phyloP scores from a whole-genome alignment of 2,329 filamentous ascomycete genomes.

The Apiospora pterosperma region DNA sequence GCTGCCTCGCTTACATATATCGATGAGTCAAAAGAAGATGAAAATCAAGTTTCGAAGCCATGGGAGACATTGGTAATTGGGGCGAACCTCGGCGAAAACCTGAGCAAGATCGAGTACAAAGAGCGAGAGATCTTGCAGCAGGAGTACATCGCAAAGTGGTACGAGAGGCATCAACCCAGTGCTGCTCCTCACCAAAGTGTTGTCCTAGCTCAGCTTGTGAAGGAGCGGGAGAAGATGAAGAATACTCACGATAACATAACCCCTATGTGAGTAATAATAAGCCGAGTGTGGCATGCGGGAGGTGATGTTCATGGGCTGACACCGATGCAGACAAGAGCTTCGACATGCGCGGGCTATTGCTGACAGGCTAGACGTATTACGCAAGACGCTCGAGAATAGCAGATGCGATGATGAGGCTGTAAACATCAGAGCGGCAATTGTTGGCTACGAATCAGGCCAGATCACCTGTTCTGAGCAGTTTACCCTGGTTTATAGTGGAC shows the following conservation, averaged over 20 bases:
- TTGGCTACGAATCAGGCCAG: slow-evolving; percentile 35
- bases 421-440: slow-evolving; percentile 40
- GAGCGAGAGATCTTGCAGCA: slow-evolving; percentile 34
- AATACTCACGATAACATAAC: slow-evolving; percentile 30
- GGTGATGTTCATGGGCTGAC: slow-evolving; percentile 6
- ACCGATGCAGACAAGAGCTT: slow-evolving; percentile 19
- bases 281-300: neutral
- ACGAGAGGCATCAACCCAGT: slow-evolving; percentile 21
- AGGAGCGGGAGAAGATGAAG: slow-evolving; percentile 24
- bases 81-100: slow-evolving; percentile 30
- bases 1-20: neutral
- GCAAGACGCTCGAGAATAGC: slow-evolving; percentile 26
- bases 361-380: slow-evolving; percentile 29
- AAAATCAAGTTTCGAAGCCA: slow-evolving; percentile 13
- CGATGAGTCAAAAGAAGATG: neutral
- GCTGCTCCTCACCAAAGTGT: slow-evolving; percentile 7
- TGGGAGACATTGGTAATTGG: slow-evolving; percentile 32
- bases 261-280: slow-evolving; percentile 20
- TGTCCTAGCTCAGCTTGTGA: slow-evolving; percentile 12
- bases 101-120: slow-evolving; percentile 33
- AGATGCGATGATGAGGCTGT: slow-evolving; percentile 31
- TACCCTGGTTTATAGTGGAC: slow-evolving; percentile 40
- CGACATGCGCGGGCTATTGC: slow-evolving; percentile 25
- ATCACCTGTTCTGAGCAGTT: slow-evolving; percentile 37
- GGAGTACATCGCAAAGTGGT: slow-evolving; percentile 25